Percentiles rank a stretch among this genome's conserved stretches.
Conservation (phyloP, 805 yeast genomes). For the Saccharomycopsis sp. region DNA sequence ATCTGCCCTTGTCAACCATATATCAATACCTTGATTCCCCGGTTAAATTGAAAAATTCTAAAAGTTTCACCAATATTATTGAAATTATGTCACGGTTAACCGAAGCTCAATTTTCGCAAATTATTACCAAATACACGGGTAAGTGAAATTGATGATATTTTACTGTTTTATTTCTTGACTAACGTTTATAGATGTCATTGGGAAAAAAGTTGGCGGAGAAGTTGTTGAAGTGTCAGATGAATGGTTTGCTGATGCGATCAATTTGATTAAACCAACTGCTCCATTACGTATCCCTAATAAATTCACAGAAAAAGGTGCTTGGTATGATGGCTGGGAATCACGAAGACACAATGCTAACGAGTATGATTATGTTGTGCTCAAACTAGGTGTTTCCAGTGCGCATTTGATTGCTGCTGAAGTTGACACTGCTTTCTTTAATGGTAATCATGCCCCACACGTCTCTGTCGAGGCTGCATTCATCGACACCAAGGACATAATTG, state of each 20-base stretch:
- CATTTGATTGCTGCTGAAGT: conserved; percentile 75
- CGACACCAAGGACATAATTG: conserved; percentile 30
- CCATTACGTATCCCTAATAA: conserved; percentile 78
- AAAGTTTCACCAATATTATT: too few species aligned
- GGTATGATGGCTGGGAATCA: conserved; percentile 99
- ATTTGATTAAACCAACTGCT: conserved; percentile 71
- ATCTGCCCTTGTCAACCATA: too few species aligned
- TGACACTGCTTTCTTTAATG: conserved; percentile 91
- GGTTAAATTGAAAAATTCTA: too few species aligned
- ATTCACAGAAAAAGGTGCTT: conserved; percentile 82
- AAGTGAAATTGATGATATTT: conserved; percentile 16
- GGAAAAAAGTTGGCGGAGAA: conserved; percentile 76
- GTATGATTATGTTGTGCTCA: conserved; percentile 82
- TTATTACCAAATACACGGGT: conserved; percentile 49
- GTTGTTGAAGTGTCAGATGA: conserved; percentile 72
- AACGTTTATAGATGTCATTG: conserved; percentile 56
- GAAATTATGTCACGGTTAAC: too few species aligned
- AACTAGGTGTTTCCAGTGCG: conserved; percentile 80
- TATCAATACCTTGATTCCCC: too few species aligned
- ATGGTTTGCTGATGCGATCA: conserved; percentile 92
- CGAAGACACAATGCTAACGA: conserved; percentile 82
- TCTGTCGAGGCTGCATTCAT: conserved; percentile 62
- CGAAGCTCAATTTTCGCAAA: too few species aligned
- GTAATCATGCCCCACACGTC: conserved; percentile 90
- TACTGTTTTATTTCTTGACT: conserved; percentile 7